Percentiles rank a stretch among this genome's conserved stretches.
phyloP scores from a whole-genome alignment of 73 alveolate species.

The Tetrahymena borealis region DNA sequence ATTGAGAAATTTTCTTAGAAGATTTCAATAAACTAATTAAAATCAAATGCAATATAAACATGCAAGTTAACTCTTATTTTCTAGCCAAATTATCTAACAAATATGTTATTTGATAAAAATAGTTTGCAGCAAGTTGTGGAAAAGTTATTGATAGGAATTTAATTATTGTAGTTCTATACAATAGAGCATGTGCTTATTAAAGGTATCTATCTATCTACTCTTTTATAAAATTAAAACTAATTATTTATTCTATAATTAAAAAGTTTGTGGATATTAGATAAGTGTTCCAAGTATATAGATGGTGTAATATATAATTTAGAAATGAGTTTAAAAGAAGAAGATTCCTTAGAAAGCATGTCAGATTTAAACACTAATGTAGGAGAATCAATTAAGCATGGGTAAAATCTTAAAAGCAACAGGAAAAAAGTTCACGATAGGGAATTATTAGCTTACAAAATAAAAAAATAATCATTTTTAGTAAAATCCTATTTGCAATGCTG shows the following conservation, averaged over 20 bases:
- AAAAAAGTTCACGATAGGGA: not conserved
- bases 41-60: not conserved
- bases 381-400: not conserved
- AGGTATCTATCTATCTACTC: conserved; percentile 6
- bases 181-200: conserved; percentile 39
- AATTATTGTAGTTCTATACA: conserved; percentile 26
- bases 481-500: not conserved
- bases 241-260: too few species aligned
- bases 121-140: conserved; percentile 51
- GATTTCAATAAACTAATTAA: not conserved
- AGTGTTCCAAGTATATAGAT: conserved; percentile 35
- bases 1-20: too few species aligned
- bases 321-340: conserved; percentile 34
- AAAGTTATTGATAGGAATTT: conserved; percentile 24
- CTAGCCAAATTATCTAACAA: not conserved
- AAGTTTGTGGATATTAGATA: conserved; percentile 41
- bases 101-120: not conserved
- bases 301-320: conserved; percentile 43
- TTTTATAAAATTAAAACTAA: too few species aligned
- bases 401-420: not conserved
- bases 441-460: not conserved
- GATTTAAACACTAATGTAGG: not conserved
- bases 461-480: not conserved
- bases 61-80: not conserved
- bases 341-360: not conserved